These are phyloP conservation scores for Botrytis aclada DNA, from an alignment of 2,329 filamentous ascomycete genomes.

Conservation along the genomic window DNA sequence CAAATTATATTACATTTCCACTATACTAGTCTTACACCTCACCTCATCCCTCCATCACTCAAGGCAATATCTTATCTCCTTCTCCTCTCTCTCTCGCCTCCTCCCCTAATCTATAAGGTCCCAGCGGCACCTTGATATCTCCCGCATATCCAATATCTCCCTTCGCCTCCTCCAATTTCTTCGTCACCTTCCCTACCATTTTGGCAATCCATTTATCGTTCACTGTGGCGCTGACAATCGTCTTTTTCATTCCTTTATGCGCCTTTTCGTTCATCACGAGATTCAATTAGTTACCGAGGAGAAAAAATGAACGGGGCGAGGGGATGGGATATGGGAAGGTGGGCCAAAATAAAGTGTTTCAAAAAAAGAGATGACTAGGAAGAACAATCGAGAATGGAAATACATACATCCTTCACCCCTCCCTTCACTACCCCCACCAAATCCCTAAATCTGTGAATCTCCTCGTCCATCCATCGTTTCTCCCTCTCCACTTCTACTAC, in stretches of 20 bases:
- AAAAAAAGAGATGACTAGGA: not conserved
- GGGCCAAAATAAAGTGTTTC: too few relatives aligned
- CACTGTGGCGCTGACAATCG: slow-evolving; percentile 44
- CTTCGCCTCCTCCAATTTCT: slow-evolving; percentile 47
- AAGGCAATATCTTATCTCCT: slow-evolving; percentile 32
- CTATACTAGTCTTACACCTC: not conserved
- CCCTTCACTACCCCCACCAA: slow-evolving; percentile 40
- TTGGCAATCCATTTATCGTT: slow-evolving; percentile 55
- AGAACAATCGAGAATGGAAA: not conserved
- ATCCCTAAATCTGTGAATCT: slow-evolving; percentile 31
- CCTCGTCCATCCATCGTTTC: slow-evolving; percentile 33
- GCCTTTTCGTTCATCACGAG: not conserved
- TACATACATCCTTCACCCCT: slow-evolving; percentile 41
- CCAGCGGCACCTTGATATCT: slow-evolving; percentile 42
- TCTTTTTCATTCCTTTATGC: slow-evolving; percentile 34
- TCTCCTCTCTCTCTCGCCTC: slow-evolving; percentile 22
- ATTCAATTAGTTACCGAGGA: not conserved
- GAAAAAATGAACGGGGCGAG: not conserved
- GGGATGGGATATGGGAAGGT: not conserved
- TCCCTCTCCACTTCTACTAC: slow-evolving; percentile 52
- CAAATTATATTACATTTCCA: not conserved
- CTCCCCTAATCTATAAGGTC: slow-evolving; percentile 25
- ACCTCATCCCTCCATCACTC: not conserved
- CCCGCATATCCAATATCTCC: slow-evolving; percentile 51
- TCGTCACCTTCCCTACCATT: slow-evolving; percentile 50